phyloP scores from a whole-genome alignment of 2,329 filamentous ascomycete species.

The Aspergillus fructus region DNA sequence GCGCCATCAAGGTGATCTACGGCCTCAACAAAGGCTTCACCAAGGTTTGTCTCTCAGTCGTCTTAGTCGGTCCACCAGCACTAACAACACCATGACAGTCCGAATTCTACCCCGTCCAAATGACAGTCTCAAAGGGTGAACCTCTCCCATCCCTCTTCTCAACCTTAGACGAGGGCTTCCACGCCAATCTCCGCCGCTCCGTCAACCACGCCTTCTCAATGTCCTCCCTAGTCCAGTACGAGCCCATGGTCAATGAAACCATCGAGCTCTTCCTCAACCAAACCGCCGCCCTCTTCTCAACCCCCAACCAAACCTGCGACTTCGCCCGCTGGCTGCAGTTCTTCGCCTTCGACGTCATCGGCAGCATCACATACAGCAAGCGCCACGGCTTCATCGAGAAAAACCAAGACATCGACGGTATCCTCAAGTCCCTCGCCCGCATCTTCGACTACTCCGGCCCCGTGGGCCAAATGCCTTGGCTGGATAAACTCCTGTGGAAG shows the following conservation, averaged over 20 bases:
- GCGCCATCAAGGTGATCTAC: conserved; percentile 75
- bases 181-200: conserved; percentile 16
- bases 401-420: conserved; percentile 62
- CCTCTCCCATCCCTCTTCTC: conserved; percentile 73
- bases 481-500: conserved; percentile 70
- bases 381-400: conserved; percentile 73
- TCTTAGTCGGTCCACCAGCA: not conserved
- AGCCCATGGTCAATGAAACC: conserved; percentile 16
- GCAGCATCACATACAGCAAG: conserved; percentile 74
- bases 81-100: conserved; percentile 42
- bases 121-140: conserved; percentile 67
- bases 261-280: conserved; percentile 13
- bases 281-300: conserved; percentile 4
- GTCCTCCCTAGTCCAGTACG: conserved; percentile 15
- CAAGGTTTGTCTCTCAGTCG: conserved; percentile 55
- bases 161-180: conserved; percentile 51
- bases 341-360: conserved; percentile 82
- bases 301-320: conserved; percentile 13
- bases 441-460: conserved; percentile 13
- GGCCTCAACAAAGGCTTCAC: conserved; percentile 77
- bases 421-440: conserved; percentile 10
- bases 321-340: conserved; percentile 66
- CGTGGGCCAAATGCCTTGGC: conserved; percentile 70
- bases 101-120: conserved; percentile 77
- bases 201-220: conserved; percentile 19